These are phyloP conservation scores for Termitomyces sp. DNA, from an alignment of 768 basidiomycete species.

Conservation along the genomic window DNA sequence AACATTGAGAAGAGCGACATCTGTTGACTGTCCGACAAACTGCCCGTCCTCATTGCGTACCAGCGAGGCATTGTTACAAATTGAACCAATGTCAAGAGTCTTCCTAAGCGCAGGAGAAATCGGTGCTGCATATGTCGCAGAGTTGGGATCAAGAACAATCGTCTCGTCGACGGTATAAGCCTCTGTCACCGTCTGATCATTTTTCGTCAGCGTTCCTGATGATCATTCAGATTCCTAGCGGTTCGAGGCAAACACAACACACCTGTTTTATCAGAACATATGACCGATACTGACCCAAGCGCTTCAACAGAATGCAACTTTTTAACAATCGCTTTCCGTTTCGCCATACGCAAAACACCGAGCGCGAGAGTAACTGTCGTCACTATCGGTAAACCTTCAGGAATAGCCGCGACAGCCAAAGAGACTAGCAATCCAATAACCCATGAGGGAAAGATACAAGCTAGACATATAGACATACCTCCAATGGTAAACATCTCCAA, in stretches of 20 bases:
- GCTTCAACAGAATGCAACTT: conserved; percentile 94
- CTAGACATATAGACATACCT: conserved; percentile 44
- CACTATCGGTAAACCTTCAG: conserved; percentile 94
- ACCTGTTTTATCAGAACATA: conserved; percentile 98
- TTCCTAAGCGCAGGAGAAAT: conserved; percentile 67
- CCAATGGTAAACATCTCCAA: conserved; percentile 99
- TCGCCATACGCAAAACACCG: conserved; percentile 91
- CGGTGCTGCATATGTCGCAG: conserved; percentile 27
- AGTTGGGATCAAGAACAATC: conserved; percentile 55
- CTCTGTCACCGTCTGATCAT: conserved; percentile 92
- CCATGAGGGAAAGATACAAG: neutral
- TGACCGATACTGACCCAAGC: conserved; percentile 92
- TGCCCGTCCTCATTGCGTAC: conserved; percentile 62
- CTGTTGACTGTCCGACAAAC: conserved; percentile 86
- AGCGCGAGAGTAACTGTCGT: conserved; percentile 96
- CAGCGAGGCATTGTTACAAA: conserved; percentile 85
- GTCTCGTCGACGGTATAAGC: conserved; percentile 85
- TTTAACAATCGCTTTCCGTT: conserved; percentile 94
- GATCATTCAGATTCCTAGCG: conserved; percentile 1
- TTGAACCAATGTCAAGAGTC: conserved; percentile 73
- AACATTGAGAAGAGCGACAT: conserved; percentile 86
- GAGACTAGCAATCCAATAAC: conserved; percentile 55
- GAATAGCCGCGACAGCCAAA: conserved; percentile 96
- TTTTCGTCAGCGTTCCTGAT: conserved; percentile 86
- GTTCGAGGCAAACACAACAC: conserved; percentile 9